Base-by-base conservation (phyloP, 1,284 basidiomycete genomes). In the Gymnopus androsaceus region DNA sequence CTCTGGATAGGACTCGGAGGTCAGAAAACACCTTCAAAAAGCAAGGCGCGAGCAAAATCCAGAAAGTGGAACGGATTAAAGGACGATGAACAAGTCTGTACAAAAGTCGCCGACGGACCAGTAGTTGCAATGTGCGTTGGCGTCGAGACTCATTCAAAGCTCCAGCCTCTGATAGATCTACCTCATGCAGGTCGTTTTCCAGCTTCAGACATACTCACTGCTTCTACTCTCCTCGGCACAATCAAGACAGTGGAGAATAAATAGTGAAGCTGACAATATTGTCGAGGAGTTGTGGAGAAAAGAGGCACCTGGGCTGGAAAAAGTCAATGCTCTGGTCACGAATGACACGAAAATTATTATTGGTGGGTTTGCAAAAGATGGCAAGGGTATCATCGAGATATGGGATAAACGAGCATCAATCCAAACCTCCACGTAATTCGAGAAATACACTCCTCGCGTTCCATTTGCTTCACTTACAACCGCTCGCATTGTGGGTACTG, bases 41-140 rank as follows among this genome's bases (percentile, higher is more conserved):
- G 61, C 33, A 75, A 76, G 59, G 81, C 80, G n/a, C n/a, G n/a
- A 64, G 87, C 83, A 64, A 79, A 79, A 60, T 74, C 74, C 19
- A 78, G 81, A 54, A 90, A 83, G 65, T 92, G 90, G 90, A 81
- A 83, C 58, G 90, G 90, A 1, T 70, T 92, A 23, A 74, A 75
- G 54, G 68, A 69, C 34, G 75, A 80, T 1, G 73, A 75, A n/a
- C 53, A 77, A 38, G 7, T 56, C 37, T 67, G 77, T 28, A 59
- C 72, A 40, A 80, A 84, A 56, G 73, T 84, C 17, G 85, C 84
- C 1, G 81, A 88, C 57, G 89, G 88, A 2, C 87, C 89, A 17
- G 71, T 92, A 23, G 85, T 88, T 52, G 81, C 80, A 11, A 61
- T 86, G 89, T 90, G 64, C 56, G 83, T 69, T 61, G 19, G n/a